Evolutionary conservation across 176 grass and related monocot genomes (phyloP).

Genomic region (Oryza brachyantha): DNA sequence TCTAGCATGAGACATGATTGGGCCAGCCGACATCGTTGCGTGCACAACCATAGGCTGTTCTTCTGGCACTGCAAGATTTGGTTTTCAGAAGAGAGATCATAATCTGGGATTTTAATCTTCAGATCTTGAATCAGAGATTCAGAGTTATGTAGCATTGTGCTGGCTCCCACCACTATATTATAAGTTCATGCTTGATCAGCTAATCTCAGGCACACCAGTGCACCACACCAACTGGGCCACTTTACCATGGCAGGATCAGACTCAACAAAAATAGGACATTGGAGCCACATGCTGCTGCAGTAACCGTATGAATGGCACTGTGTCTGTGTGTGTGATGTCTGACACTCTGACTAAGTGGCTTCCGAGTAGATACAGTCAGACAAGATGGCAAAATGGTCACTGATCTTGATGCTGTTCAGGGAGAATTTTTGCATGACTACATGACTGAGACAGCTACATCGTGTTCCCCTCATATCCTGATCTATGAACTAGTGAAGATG

Average conservation of each 20-base stretch:
- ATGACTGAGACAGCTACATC: not conserved
- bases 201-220: not conserved
- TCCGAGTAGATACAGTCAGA: conserved; percentile 1
- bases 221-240: not conserved
- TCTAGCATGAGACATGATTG: conserved; percentile 19
- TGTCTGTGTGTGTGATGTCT: not conserved
- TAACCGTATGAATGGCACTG: not conserved
- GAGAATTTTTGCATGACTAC: not conserved
- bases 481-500: not conserved
- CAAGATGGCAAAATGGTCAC: not conserved
- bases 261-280: not conserved
- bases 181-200: not conserved
- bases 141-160: not conserved
- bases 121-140: not conserved
- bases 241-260: not conserved
- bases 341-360: not conserved
- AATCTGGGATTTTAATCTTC: not conserved
- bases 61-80: not conserved
- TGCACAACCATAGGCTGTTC: conserved; percentile 12
- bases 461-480: not conserved
- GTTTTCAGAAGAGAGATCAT: not conserved
- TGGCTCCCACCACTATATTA: not conserved
- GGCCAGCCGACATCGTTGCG: not conserved
- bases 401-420: not conserved
- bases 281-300: not conserved